Base-by-base conservation (phyloP, 768 basidiomycete species). In the Boletus rex-veris region DNA sequence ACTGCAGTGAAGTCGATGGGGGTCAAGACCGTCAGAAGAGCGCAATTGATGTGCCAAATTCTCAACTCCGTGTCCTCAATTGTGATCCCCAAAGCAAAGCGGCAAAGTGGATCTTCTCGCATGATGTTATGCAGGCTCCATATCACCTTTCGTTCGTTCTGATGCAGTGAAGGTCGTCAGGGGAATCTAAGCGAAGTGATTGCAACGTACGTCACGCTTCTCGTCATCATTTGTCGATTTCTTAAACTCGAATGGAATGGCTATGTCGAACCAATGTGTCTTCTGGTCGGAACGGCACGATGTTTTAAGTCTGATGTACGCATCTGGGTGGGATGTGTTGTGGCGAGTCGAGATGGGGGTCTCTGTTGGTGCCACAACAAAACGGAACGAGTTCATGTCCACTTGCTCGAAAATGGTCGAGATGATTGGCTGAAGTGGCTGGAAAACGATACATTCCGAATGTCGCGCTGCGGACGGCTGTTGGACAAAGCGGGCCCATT, bases 41-140 rank as follows among this genome's bases (percentile, higher is more conserved):
- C 45, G 9, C 41, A 39, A 44, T 42, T 37, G 7, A 4, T 7
- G 11, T 39, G 63, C 73, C 73, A 74, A 19, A 73, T 1, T 18
- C 72, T 58, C 60, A 64, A 56, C 0, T 39, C 7, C 0, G 28
- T 59, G 41, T 65, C 58, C 47, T 71, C 65, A 15, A 70, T 50
- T 0, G 65, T 69, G 21, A 72, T 62, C 0, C 70, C 71, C 18
- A 67, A 62, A 3, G 58, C 52, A 31, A 68, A 66, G 5, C 64
- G 50, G 4, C 63, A 54, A 33, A 63, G 50, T 0, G 58, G 65
- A 46, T 73, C 72, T 35, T 64, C 54, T 2, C 55, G 54, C 65
- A 73, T 67, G 41, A 64, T 60, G 16, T 63, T 54, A 24, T 62
- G 57, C 18, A 68, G 40, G 42, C 55, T 61, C 66, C 66, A 68